Base-by-base conservation (phyloP, 129 eudicot species). In the Centella asiatica region DNA sequence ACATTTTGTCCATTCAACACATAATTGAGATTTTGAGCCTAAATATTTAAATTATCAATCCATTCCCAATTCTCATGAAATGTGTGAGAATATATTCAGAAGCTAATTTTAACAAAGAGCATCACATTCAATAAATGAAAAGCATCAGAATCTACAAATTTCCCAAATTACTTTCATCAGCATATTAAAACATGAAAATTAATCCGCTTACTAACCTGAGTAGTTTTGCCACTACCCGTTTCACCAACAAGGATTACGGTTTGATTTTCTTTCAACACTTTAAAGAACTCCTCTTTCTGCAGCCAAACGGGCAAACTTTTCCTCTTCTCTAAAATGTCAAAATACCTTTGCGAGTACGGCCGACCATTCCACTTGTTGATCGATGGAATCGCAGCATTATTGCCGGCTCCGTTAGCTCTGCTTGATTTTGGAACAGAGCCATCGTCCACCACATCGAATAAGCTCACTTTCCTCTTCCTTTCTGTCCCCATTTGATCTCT, bases 151-250 rank as follows among this genome's bases (percentile, higher is more conserved):
- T n/a, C n/a, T n/a, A n/a, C n/a, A n/a, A n/a, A n/a, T n/a, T n/a
- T n/a, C n/a, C n/a, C n/a, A n/a, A n/a, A n/a, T n/a, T n/a, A n/a
- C n/a, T n/a, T n/a, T n/a, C n/a, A n/a, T n/a, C n/a, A n/a, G n/a
- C n/a, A n/a, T n/a, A n/a, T n/a, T n/a, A n/a, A n/a, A n/a, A n/a
- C n/a, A n/a, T n/a, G n/a, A n/a, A n/a, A n/a, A n/a, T n/a, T 12
- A 45, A 0, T 5, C 23, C 4, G 2, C 17, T 14, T 6, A 50
- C 77, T 45, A 39, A 90, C 95, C 97, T 83, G 97, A 39, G 94
- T 90, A 0, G 95, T 83, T 86, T 90, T 90, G 61, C 97, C 97
- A 77, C 97, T 83, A 69, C 97, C 95, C 20, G 97, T 81, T 77
- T 90, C 95, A 66, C 97, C 95, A 28, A 90, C 95, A 45, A 90